Evolutionary conservation across 2,329 filamentous ascomycete genomes (phyloP).

Genomic region (Coniella vitis): DNA sequence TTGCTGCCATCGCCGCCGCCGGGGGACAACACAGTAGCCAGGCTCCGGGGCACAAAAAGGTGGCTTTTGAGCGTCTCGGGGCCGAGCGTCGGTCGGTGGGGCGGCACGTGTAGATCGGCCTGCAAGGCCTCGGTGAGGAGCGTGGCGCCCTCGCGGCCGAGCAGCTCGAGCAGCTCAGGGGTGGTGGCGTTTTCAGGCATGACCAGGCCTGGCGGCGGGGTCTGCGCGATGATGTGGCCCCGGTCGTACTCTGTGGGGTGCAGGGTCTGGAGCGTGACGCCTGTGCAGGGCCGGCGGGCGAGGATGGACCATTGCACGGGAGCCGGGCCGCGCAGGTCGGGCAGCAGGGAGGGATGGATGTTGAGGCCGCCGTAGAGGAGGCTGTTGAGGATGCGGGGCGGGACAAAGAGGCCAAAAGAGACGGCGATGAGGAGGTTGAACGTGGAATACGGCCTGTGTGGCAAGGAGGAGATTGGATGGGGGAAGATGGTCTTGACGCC

Average conservation of each 20-base stretch:
- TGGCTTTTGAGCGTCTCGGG: too few relatives aligned
- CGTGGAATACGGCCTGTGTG: constrained; percentile 44
- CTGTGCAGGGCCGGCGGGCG: constrained; percentile 51
- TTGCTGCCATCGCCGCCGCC: background rate
- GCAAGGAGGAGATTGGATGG: constrained; percentile 15
- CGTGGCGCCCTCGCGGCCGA: constrained; percentile 59
- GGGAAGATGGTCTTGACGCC: constrained; percentile 6
- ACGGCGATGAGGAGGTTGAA: constrained; percentile 84
- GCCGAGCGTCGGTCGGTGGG: constrained; percentile 21
- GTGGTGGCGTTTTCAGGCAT: constrained; percentile 40
- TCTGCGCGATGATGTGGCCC: constrained; percentile 69
- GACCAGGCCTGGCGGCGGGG: constrained; percentile 49
- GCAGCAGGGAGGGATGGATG: constrained; percentile 85
- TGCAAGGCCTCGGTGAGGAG: constrained; percentile 64
- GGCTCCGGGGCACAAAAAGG: too few relatives aligned
- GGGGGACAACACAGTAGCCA: too few relatives aligned
- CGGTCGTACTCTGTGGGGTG: constrained; percentile 71
- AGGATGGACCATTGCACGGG: constrained; percentile 83
- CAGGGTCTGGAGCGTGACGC: constrained; percentile 82
- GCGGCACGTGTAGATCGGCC: constrained; percentile 57
- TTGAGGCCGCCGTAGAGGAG: constrained; percentile 85
- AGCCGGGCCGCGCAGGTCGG: constrained; percentile 78
- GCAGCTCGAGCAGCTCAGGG: constrained; percentile 36
- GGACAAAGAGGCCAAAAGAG: constrained; percentile 89
- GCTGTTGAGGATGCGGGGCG: constrained; percentile 60